Base-by-base conservation (phyloP, 2,329 filamentous ascomycete species). In the Paecilomyces sp. region DNA sequence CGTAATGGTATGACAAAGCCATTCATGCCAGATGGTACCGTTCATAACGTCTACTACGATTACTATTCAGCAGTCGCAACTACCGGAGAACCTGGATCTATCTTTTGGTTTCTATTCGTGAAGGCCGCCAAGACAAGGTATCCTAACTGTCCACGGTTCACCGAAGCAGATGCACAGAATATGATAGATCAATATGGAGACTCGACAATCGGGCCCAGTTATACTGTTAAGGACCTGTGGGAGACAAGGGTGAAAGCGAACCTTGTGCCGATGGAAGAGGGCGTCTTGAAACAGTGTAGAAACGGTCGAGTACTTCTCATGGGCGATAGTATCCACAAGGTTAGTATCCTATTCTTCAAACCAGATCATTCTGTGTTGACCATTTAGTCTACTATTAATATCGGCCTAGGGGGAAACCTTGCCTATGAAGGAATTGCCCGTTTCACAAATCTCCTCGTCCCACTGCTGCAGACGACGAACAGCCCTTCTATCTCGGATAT, bases 361-460 rank as follows among this genome's bases (percentile, higher is more conserved):
- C 2, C 24, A 63, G 65, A 65, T 18, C 22, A n/a, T 41, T n/a
- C 24, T 61, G 24, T 61, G 34, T 58, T 8, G 25, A 18, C 15
- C 5, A 55, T 30, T 8, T 30, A 67, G 65, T 56, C 62, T 3
- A 69, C 66, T 18, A 61, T 67, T 9, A 73, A 70, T 51, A 52
- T 63, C 2, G 74, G 75, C 7, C 70, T 74, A 60, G 74, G 75
- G 1, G 75, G 69, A 2, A 77, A 76, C 56, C 64, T 67, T 18
- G 72, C 73, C 1, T 73, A 76, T 28, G 75, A 77, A 61, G 68
- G 66, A 25, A 71, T 69, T 15, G 73, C 73, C n/a, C 68, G 67
- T 12, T 61, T 74, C 2, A 69, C 70, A 4, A 75, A 75, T 55
- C 63, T 61, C 28, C 63, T 76, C 6, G 34, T 66, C 11, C 61